Base-by-base conservation (phyloP, 176 grass and related monocot genomes). In the Puya raimondii region DNA sequence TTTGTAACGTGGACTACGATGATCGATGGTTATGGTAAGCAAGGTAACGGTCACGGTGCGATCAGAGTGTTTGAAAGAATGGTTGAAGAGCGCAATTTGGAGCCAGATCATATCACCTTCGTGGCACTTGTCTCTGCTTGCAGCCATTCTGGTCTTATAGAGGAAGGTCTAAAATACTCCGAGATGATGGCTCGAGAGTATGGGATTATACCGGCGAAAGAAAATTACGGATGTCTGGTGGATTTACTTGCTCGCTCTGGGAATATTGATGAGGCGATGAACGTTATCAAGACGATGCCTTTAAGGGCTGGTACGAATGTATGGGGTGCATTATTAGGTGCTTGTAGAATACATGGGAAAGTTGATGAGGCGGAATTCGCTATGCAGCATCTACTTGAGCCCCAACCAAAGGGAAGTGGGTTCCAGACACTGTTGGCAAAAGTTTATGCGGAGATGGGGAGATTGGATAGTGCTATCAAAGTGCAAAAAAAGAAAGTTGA, bases 151-250 rank as follows among this genome's bases (percentile, higher is more conserved):
- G 78, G 78, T 47, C 64, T 80, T 1, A 17, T 80, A 8, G 27
- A 69, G 61, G 59, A 73, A 80, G 78, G 78, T 29, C 61, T 80
- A 18, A 58, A 47, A 47, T 80, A 80, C 50, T 80, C 61, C 51
- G 61, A 74, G 61, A 16, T 74, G 27, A 80, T 80, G 78, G 59
- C 17, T 65, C 51, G 26, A 54, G 63, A 73, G 7, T 80, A 54
- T 56, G 23, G 70, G 16, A 80, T 80, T 5, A 50, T 69, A 50
- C 78, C 78, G 0, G 68, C 70, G 50, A 18, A 74, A 74, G 78
- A 80, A 73, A 74, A 74, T 74, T 80, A 80, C 66, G 78, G 78
- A 22, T 80, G 63, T 54, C 48, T 80, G 3, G 78, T 80, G 13
- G 78, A 80, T 73, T 70, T 80, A 9, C 71, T 80, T 3, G 70